phyloP scores from a whole-genome alignment of 2,329 filamentous ascomycete species.

The Colletotrichum salicis region DNA sequence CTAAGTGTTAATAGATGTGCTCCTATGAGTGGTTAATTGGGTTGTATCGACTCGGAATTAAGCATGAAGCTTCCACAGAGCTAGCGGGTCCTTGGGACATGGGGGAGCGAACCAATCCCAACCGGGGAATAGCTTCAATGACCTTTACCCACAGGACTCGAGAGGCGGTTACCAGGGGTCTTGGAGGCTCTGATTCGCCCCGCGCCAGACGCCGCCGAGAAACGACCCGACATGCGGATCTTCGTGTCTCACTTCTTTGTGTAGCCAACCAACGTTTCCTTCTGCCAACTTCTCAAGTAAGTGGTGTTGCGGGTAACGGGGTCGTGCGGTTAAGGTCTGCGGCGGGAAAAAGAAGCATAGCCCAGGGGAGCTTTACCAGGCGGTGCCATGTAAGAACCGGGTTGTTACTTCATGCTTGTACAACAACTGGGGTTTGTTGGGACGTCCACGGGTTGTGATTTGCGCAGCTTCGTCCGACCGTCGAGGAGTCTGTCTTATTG shows the following conservation, averaged over 20 bases:
- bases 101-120: slow-evolving; percentile 17
- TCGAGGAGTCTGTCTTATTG: background rate
- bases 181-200: slow-evolving; percentile 19
- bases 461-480: background rate
- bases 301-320: background rate
- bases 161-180: slow-evolving; percentile 12
- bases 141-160: background rate
- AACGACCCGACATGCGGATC: slow-evolving; percentile 25
- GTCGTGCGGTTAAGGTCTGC: background rate
- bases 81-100: background rate
- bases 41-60: slow-evolving; percentile 15
- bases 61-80: slow-evolving; percentile 10
- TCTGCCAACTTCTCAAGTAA: background rate
- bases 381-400: background rate
- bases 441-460: background rate
- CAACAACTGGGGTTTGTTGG: background rate
- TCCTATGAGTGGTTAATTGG: background rate
- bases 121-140: slow-evolving; percentile 1
- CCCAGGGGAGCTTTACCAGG: background rate
- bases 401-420: background rate
- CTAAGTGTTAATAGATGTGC: no score
- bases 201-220: slow-evolving; percentile 19
- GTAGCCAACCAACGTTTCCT: slow-evolving; percentile 20
- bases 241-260: slow-evolving; percentile 26
- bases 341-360: slow-evolving; percentile 3